A percentile compares a stretch with the other conserved stretches of the same genome.
Evolutionary conservation across 2,329 filamentous ascomycete genomes (phyloP).

Genomic region (Aspergillus pseudotamarii): DNA sequence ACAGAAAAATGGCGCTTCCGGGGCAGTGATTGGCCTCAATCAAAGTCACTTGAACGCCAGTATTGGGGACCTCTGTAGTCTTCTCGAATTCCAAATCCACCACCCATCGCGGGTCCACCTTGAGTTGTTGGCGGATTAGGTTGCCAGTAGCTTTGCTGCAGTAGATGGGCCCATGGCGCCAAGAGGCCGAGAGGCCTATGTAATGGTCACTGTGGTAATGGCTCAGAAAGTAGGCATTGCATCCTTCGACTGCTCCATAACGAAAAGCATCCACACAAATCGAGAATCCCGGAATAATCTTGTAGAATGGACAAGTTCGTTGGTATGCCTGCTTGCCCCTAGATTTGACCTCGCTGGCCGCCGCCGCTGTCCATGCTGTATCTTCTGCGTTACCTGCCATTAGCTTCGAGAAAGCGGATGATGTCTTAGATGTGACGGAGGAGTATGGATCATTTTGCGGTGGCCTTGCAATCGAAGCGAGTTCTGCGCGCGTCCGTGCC

Average conservation of each 20-base stretch:
- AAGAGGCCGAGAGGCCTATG: constrained; percentile 81
- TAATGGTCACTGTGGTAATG: constrained; percentile 99
- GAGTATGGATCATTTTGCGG: constrained; percentile 80
- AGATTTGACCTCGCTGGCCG: constrained; percentile 74
- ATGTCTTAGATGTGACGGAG: constrained; percentile 44
- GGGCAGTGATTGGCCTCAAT: constrained; percentile 96
- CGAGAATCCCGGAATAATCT: constrained; percentile 89
- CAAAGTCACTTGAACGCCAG: constrained; percentile 86
- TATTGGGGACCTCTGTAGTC: constrained; percentile 76
- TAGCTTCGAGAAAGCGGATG: constrained; percentile 84
- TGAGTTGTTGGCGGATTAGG: constrained; percentile 81
- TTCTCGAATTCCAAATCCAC: constrained; percentile 83
- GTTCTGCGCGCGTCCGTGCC: constrained; percentile 61
- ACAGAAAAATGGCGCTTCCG: constrained; percentile 89
- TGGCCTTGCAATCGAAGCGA: constrained; percentile 71
- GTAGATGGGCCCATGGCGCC: constrained; percentile 93
- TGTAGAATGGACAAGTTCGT: constrained; percentile 96
- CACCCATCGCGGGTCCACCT: constrained; percentile 83
- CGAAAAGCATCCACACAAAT: constrained; percentile 96
- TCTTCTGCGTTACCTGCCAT: constrained; percentile 94
- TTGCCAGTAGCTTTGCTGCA: constrained; percentile 93
- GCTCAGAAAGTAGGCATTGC: constrained; percentile 92
- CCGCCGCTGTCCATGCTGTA: constrained; percentile 83
- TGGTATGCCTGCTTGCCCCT: constrained; percentile 84
- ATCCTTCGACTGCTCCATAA: constrained; percentile 90